These are phyloP conservation scores for Eruca vesicaria DNA, from an alignment of 441 rosid genomes.

Conservation along the genomic window DNA sequence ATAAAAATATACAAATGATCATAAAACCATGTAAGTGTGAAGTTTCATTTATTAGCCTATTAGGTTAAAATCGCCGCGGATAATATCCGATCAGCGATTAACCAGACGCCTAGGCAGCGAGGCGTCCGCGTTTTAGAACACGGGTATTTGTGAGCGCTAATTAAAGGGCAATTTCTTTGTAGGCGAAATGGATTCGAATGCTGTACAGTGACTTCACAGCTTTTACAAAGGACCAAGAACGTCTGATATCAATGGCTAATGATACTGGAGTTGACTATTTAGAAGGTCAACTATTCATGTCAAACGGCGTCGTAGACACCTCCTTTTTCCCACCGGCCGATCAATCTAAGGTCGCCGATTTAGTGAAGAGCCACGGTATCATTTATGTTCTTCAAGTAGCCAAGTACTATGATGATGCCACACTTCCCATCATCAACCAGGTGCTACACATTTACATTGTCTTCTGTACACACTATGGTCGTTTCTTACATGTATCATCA, in stretches of 20 bases:
- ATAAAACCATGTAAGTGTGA: too few relatives aligned
- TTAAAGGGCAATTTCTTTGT: conserved; percentile 9
- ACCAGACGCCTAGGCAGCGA: too few relatives aligned
- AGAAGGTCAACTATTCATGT: conserved; percentile 71
- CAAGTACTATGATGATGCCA: conserved; percentile 59
- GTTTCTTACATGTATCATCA: conserved; percentile 53
- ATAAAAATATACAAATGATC: too few relatives aligned
- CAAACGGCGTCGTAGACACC: conserved; percentile 68
- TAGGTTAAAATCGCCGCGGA: too few relatives aligned
- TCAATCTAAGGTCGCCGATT: conserved; percentile 61
- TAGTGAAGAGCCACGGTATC: conserved; percentile 57
- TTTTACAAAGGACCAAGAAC: conserved; percentile 69
- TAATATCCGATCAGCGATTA: too few relatives aligned
- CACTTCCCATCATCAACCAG: conserved; percentile 39
- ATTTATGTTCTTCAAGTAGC: conserved; percentile 81
- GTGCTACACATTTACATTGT: conserved; percentile 29
- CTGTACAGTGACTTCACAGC: conserved; percentile 64
- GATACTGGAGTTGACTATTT: conserved; percentile 72
- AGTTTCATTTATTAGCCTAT: too few relatives aligned
- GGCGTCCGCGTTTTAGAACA: too few relatives aligned
- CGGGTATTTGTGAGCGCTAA: neutral
- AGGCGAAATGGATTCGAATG: conserved; percentile 85
- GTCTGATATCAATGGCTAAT: conserved; percentile 58
- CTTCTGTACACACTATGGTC: conserved; percentile 42
- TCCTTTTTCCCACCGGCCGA: conserved; percentile 62